These are phyloP conservation scores for Fraxinus americana DNA, from an alignment of 257 asterid species.

Conservation along the genomic window DNA sequence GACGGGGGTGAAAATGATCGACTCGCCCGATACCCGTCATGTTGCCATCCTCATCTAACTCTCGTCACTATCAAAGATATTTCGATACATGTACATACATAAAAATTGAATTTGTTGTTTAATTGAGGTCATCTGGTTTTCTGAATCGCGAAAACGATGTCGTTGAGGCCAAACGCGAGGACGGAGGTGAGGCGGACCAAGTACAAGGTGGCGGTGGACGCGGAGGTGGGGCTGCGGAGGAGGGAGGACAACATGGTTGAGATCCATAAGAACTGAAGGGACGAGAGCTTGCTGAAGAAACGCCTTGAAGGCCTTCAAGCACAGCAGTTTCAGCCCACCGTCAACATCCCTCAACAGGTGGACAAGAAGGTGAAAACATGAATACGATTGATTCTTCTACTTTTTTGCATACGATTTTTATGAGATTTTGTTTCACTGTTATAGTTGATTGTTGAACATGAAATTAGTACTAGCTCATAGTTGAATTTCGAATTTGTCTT, in stretches of 20 bases:
- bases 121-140: not conserved
- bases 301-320: slow-evolving; percentile 87
- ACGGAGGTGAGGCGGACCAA: slow-evolving; percentile 93
- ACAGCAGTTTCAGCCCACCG: slow-evolving; percentile 60
- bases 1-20: no score
- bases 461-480: not conserved
- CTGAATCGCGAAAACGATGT: not conserved
- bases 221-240: slow-evolving; percentile 90
- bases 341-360: slow-evolving; percentile 54
- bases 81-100: not conserved
- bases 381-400: not conserved
- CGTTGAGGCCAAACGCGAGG: slow-evolving; percentile 82
- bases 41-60: not conserved
- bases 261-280: slow-evolving; percentile 90
- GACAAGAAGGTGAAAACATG: slow-evolving; percentile 64
- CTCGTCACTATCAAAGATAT: slow-evolving; percentile 32
- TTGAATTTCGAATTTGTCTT: not conserved
- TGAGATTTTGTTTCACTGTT: not conserved
- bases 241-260: slow-evolving; percentile 93
- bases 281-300: slow-evolving; percentile 88
- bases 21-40: no score
- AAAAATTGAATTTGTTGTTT: not conserved
- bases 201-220: slow-evolving; percentile 96
- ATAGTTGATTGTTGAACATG: not conserved
- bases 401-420: not conserved